A percentile compares a stretch with the other conserved stretches of the same genome.
These are phyloP conservation scores for Drechmeria coniospora DNA, from an alignment of 2,329 filamentous ascomycete species.

Conservation along the genomic window DNA sequence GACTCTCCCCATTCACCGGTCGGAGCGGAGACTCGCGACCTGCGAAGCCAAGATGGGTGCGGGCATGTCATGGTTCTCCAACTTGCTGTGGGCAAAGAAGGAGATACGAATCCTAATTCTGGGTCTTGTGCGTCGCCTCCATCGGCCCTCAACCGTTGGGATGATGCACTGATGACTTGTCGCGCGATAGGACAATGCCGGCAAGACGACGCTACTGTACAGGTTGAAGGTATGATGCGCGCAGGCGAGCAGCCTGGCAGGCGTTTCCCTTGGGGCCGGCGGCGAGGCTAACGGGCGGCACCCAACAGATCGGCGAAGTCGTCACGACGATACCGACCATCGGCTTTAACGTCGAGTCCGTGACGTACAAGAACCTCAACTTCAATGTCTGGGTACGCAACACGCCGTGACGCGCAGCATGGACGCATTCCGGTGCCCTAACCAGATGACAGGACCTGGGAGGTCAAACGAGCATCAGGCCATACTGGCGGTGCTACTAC, in stretches of 20 bases:
- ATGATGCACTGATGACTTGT: constrained; percentile 6
- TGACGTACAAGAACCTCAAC: constrained; percentile 95
- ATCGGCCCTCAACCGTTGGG: neutral
- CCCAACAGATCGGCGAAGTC: constrained; percentile 76
- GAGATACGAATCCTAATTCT: constrained; percentile 94
- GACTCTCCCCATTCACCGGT: constrained; percentile 1
- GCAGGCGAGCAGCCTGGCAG: constrained; percentile 4
- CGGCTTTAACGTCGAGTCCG: constrained; percentile 97
- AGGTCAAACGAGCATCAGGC: constrained; percentile 94
- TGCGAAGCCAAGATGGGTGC: constrained; percentile 41
- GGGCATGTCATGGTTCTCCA: constrained; percentile 53
- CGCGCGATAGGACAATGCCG: constrained; percentile 69
- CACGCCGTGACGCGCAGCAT: neutral
- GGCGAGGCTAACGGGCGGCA: neutral
- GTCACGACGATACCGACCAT: constrained; percentile 99
- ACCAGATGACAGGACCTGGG: constrained; percentile 56
- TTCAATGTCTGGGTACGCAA: constrained; percentile 88
- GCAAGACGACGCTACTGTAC: constrained; percentile 94
- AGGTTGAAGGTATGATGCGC: constrained; percentile 59
- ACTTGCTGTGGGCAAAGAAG: constrained; percentile 80
- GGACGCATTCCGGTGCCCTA: no score
- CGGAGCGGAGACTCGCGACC: constrained; percentile 4
- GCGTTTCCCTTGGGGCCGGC: neutral
- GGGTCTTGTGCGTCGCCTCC: constrained; percentile 53
- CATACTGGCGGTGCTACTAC: constrained; percentile 99